phyloP scores from a whole-genome alignment of 2,329 filamentous ascomycete genomes.

The Fusarium kyushuense region DNA sequence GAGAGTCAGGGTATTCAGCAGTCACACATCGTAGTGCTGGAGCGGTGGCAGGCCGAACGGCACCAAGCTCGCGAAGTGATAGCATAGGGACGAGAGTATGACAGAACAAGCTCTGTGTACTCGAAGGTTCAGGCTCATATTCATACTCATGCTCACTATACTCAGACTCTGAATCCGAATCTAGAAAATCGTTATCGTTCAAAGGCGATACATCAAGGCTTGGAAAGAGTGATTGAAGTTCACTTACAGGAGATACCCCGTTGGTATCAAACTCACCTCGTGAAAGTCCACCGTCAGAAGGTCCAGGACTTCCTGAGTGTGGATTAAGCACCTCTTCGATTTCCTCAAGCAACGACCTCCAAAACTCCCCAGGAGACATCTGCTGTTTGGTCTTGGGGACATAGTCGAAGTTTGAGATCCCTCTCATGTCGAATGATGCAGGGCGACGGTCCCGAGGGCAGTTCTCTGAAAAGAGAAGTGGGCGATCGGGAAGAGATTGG shows the following conservation, averaged over 20 bases:
- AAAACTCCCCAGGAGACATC: background rate
- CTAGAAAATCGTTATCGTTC: background rate
- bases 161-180: too few relatives aligned
- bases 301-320: too few relatives aligned
- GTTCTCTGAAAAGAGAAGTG: constrained; percentile 16
- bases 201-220: background rate
- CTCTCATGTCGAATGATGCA: background rate
- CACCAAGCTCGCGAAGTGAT: background rate
- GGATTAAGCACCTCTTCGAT: background rate
- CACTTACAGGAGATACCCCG: background rate
- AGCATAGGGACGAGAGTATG: background rate
- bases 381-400: too few relatives aligned
- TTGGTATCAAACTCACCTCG: background rate
- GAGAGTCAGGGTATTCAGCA: background rate
- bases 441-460: constrained; percentile 7
- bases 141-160: background rate
- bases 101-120: background rate
- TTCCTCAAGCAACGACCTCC: background rate
- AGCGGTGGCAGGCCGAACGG: background rate
- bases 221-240: rapidly evolving
- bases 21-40: too few relatives aligned
- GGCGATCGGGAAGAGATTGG: background rate
- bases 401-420: background rate
- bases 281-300: rapidly evolving
- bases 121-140: too few relatives aligned